Evolutionary conservation across 176 grass and related monocot genomes (phyloP), one percentile per base, ranked within the genome.

Genomic region (Ananas comosus): DNA sequence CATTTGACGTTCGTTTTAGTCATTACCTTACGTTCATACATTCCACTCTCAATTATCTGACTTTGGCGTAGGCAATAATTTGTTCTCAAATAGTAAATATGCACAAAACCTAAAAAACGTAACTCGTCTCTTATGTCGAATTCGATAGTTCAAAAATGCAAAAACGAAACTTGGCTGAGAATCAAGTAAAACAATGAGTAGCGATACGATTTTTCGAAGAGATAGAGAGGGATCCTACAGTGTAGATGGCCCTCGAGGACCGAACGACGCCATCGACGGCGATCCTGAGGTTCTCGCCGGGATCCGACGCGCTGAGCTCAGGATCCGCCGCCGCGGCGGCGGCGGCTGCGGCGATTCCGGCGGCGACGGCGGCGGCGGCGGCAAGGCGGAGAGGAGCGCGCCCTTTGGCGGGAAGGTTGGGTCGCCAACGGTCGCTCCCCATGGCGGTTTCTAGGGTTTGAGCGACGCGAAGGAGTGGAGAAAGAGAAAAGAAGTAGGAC

Each of bases 221-320:
- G 33, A 42, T 7, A 42, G 33, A 42, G 25, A 42, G 4, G 10
- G 63, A 12, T 66, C 64, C 24, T 70, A 92, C 93, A 48, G 81
- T 85, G 74, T 83, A 96, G 27, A 96, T 73, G 71, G 88, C 83
- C 63, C 86, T 86, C 29, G 88, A 92, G 73, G 86, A 87, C 51
- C 92, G 88, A 64, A 85, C 70, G 70, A 96, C 77, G 56, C 81
- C 86, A 18, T 89, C 78, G 66, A 82, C 25, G 25, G 78, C 50
- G 50, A 81, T 74, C 64, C 52, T 27, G 16, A 65, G 64, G 9
- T 63, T 82, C 17, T 56, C 79, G 10, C 64, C 49, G 29, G 87
- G 75, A 19, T 42, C 33, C 33, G 33, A 4, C 33, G 50, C 42
- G 21, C 75, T 57, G 27, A 83, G 51, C 29, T 72, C 63, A 12